Evolutionary conservation across 768 basidiomycete species (phyloP).

Genomic region (Russula sp.): DNA sequence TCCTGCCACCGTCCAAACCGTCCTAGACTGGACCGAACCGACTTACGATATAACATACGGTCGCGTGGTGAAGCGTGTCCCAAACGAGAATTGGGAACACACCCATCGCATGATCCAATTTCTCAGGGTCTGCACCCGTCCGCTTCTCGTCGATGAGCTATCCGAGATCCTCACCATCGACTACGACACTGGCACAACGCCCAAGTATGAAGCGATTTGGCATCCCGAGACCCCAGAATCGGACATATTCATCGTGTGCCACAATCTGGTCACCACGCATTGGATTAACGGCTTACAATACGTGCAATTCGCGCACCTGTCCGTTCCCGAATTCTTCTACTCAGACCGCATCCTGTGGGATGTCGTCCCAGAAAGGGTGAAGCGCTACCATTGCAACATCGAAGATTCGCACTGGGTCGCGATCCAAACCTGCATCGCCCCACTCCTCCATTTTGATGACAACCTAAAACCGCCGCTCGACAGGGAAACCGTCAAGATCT

Average conservation of each 20-base stretch:
- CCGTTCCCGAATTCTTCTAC: constrained; percentile 13
- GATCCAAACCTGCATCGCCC: constrained; percentile 13
- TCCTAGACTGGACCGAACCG: constrained; percentile 28
- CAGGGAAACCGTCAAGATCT: constrained; percentile 17
- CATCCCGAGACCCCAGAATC: constrained; percentile 22
- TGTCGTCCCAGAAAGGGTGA: constrained; percentile 3
- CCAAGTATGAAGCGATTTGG: constrained; percentile 27
- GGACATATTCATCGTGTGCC: constrained; percentile 24
- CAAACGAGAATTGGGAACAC: constrained; percentile 23
- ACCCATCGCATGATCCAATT: constrained; percentile 31
- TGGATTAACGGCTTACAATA: constrained; percentile 5
- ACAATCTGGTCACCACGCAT: constrained; percentile 10
- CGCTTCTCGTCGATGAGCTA: constrained; percentile 31
- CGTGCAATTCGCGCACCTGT: constrained; percentile 21
- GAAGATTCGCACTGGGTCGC: constrained; percentile 19
- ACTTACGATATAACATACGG: constrained; percentile 30
- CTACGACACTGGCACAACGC: constrained; percentile 21
- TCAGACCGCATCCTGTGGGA: constrained; percentile 14
- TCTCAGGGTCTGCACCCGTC: constrained; percentile 26
- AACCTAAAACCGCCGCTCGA: constrained; percentile 5
- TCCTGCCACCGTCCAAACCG: constrained; percentile 21
- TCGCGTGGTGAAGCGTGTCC: constrained; percentile 32
- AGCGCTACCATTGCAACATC: constrained; percentile 10
- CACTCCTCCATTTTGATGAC: constrained; percentile 21
- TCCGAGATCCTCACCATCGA: constrained; percentile 33